These are phyloP conservation scores for Hyphopichia homilentoma DNA, from an alignment of 805 yeast genomes.

Conservation along the genomic window DNA sequence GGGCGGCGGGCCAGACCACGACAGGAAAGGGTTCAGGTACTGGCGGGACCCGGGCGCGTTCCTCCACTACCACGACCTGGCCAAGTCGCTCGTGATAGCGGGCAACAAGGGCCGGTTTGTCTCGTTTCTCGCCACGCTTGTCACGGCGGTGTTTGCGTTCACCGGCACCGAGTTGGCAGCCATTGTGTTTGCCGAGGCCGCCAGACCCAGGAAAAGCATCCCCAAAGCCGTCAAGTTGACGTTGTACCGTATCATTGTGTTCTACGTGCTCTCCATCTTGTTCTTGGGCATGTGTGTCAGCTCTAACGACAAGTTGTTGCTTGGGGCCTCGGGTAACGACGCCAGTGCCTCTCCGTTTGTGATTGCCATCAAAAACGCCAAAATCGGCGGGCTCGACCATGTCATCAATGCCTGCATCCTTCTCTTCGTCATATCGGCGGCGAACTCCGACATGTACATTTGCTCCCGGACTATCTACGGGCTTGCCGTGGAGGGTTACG, in stretches of 20 bases:
- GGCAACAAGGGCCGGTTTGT: slow-evolving; percentile 56
- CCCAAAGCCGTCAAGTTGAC: slow-evolving; percentile 71
- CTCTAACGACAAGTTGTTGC: slow-evolving; percentile 48
- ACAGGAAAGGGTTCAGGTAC: slow-evolving; percentile 68
- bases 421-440: slow-evolving; percentile 75
- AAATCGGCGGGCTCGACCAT: slow-evolving; percentile 64
- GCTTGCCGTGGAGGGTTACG: slow-evolving; percentile 67
- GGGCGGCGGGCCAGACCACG: slow-evolving; percentile 78
- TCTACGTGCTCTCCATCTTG: slow-evolving; percentile 59
- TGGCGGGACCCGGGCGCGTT: slow-evolving; percentile 71
- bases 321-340: slow-evolving; percentile 47
- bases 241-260: slow-evolving; percentile 62
- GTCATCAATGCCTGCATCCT: slow-evolving; percentile 76
- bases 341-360: slow-evolving; percentile 85
- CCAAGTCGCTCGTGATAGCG: slow-evolving; percentile 29
- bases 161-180: slow-evolving; percentile 71
- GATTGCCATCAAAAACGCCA: slow-evolving; percentile 69
- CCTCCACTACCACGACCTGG: slow-evolving; percentile 40
- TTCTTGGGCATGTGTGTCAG: slow-evolving; percentile 69
- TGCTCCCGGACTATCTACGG: slow-evolving; percentile 75
- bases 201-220: slow-evolving; percentile 59
- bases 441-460: slow-evolving; percentile 74
- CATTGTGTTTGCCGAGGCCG: slow-evolving; percentile 70
- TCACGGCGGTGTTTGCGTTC: slow-evolving; percentile 65
- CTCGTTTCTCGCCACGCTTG: slow-evolving; percentile 58